Evolutionary conservation across 2,329 filamentous ascomycete genomes (phyloP).

Genomic region (Pestalotiopsis sp.): DNA sequence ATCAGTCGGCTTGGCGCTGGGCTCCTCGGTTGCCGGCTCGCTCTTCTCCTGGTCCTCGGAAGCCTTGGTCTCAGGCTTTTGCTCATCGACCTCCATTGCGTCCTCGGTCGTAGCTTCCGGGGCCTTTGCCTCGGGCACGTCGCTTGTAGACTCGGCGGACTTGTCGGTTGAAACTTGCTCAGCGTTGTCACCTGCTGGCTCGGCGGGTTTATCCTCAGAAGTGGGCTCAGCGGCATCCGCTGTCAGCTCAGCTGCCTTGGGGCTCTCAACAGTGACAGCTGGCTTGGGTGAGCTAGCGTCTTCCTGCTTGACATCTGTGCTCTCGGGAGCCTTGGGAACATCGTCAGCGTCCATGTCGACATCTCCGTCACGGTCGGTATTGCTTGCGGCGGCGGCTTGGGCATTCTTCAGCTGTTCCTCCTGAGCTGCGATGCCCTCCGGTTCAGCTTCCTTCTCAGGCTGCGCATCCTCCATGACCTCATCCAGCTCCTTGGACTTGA

Average conservation of each 20-base stretch:
- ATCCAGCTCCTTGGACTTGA: conserved; percentile 39
- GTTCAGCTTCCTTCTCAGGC: conserved; percentile 20
- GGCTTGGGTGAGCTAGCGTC: conserved; percentile 24
- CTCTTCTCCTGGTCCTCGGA: not conserved
- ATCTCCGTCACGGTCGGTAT: conserved; percentile 44
- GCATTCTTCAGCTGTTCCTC: conserved; percentile 25
- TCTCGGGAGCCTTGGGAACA: conserved; percentile 27
- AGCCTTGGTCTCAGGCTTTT: conserved; percentile 4
- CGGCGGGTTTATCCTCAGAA: conserved; percentile 1
- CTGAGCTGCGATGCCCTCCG: conserved; percentile 24
- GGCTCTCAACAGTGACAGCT: not conserved
- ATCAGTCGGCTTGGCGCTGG: conserved; percentile 1
- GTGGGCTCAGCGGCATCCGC: not conserved
- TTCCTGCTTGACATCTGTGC: conserved; percentile 38
- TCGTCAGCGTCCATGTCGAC: conserved; percentile 50
- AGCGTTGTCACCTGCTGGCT: not conserved
- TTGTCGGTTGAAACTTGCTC: conserved; percentile 8
- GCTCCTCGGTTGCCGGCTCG: not conserved
- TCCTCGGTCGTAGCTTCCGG: not conserved
- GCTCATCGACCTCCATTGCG: conserved; percentile 14
- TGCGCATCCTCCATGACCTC: conserved; percentile 39
- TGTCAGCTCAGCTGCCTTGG: not conserved
- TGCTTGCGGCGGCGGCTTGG: conserved; percentile 19
- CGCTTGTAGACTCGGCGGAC: conserved; percentile 4
- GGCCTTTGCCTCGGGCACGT: not conserved